phyloP scores from a whole-genome alignment of 2,329 filamentous ascomycete genomes.

The Cordyceps tenuipes region DNA sequence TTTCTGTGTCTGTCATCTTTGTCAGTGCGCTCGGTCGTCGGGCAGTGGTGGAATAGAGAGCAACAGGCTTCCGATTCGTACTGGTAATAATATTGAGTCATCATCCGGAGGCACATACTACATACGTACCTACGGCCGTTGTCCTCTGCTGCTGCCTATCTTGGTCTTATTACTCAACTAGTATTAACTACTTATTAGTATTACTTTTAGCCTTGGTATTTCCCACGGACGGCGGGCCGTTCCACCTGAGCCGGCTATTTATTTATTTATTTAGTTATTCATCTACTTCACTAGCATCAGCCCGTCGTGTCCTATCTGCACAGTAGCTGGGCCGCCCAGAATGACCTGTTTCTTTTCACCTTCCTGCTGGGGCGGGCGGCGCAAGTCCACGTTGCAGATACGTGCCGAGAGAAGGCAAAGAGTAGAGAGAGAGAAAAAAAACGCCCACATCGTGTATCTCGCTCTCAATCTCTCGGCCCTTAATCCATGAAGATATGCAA shows the following conservation, averaged over 20 bases:
- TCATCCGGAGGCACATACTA: no score
- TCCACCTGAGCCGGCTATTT: background rate
- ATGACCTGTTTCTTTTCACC: slow-evolving; percentile 6
- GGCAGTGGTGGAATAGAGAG: no score
- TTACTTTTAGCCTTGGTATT: no score
- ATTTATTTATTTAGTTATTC: no score
- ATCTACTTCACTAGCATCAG: background rate
- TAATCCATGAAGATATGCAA: background rate
- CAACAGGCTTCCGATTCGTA: background rate
- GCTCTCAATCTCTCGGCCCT: background rate
- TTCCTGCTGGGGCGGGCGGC: background rate
- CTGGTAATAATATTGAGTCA: no score
- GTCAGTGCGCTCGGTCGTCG: background rate
- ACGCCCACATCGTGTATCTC: background rate
- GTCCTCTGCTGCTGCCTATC: no score
- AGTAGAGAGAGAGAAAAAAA: no score
- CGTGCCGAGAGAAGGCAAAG: no score
- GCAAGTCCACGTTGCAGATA: no score
- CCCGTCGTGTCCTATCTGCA: background rate
- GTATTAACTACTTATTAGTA: no score
- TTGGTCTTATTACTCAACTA: no score
- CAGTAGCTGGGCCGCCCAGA: background rate
- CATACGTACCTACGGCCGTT: no score
- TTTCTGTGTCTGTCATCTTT: background rate
- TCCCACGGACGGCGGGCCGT: background rate